Evolutionary conservation across 2,329 filamentous ascomycete species (phyloP).

Genomic region (Zymoseptoria brevis): DNA sequence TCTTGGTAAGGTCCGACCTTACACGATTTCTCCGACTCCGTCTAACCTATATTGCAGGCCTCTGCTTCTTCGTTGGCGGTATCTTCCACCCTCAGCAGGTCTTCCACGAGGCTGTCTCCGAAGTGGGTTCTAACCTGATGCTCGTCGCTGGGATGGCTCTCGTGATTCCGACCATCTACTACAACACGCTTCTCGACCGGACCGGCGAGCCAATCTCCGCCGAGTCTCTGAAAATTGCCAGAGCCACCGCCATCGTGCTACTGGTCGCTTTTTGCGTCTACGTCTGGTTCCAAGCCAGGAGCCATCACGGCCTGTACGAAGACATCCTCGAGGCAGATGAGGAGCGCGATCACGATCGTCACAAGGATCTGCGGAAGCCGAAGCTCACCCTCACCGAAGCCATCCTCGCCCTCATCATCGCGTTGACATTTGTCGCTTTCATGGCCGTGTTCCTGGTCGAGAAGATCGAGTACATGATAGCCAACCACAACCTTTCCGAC

Average conservation of each 20-base stretch:
- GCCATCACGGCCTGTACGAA: slow-evolving; percentile 71
- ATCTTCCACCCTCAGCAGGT: slow-evolving; percentile 58
- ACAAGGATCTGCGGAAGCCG: slow-evolving; percentile 51
- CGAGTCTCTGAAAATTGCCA: slow-evolving; percentile 58
- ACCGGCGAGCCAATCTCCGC: slow-evolving; percentile 33
- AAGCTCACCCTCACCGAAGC: slow-evolving; percentile 72
- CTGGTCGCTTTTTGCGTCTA: slow-evolving; percentile 56
- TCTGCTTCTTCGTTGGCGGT: slow-evolving; percentile 74
- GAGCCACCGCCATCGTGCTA: slow-evolving; percentile 62
- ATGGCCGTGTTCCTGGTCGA: slow-evolving; percentile 70
- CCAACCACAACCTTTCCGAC: slow-evolving; percentile 43
- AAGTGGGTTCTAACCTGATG: slow-evolving; percentile 69
- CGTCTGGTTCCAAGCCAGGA: slow-evolving; percentile 65
- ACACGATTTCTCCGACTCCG: neutral
- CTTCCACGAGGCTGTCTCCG: slow-evolving; percentile 69
- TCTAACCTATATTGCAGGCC: slow-evolving; percentile 14
- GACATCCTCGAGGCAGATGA: slow-evolving; percentile 67
- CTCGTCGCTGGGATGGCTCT: slow-evolving; percentile 60
- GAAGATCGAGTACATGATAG: slow-evolving; percentile 58
- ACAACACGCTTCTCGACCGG: slow-evolving; percentile 26
- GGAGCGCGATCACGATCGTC: slow-evolving; percentile 54
- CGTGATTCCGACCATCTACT: slow-evolving; percentile 48
- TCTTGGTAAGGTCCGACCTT: slow-evolving; percentile 45
- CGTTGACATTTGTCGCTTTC: slow-evolving; percentile 62
- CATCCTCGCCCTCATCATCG: slow-evolving; percentile 54